phyloP scores from a whole-genome alignment of 805 yeast genomes.

The Metahyphopichia silvanorum region DNA sequence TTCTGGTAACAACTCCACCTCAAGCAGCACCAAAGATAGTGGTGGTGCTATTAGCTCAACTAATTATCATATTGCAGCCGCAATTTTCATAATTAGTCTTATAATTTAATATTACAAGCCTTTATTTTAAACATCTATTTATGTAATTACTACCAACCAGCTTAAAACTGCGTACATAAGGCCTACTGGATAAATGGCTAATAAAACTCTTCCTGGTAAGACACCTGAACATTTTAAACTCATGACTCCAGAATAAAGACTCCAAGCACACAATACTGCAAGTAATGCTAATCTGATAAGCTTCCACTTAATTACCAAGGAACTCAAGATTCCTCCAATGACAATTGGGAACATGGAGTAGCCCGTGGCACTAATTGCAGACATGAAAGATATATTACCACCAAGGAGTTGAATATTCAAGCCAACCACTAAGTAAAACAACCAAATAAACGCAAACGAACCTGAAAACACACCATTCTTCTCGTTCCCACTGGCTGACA shows the following conservation, averaged over 20 bases:
- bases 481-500: constrained; percentile 41
- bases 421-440: constrained; percentile 58
- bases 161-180: constrained; percentile 59
- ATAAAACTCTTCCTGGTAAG: constrained; percentile 53
- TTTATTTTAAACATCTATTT: constrained; percentile 4
- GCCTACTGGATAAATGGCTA: constrained; percentile 66
- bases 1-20: no score
- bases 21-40: no score
- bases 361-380: constrained; percentile 68
- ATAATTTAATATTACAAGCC: constrained; percentile 1
- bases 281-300: constrained; percentile 48
- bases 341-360: constrained; percentile 68
- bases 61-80: constrained; percentile 4
- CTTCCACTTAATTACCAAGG: constrained; percentile 44
- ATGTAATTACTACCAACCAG: constrained; percentile 65
- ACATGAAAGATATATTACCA: constrained; percentile 61
- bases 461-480: constrained; percentile 59
- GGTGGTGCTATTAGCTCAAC: no score
- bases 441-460: constrained; percentile 61
- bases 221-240: constrained; percentile 67
- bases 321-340: constrained; percentile 47
- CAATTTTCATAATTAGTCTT: neutral
- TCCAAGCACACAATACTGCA: constrained; percentile 53
- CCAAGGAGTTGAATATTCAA: constrained; percentile 62
- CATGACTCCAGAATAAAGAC: constrained; percentile 58